Evolutionary conservation across 768 basidiomycete genomes (phyloP).

Genomic region (Tubosaeta sp.): DNA sequence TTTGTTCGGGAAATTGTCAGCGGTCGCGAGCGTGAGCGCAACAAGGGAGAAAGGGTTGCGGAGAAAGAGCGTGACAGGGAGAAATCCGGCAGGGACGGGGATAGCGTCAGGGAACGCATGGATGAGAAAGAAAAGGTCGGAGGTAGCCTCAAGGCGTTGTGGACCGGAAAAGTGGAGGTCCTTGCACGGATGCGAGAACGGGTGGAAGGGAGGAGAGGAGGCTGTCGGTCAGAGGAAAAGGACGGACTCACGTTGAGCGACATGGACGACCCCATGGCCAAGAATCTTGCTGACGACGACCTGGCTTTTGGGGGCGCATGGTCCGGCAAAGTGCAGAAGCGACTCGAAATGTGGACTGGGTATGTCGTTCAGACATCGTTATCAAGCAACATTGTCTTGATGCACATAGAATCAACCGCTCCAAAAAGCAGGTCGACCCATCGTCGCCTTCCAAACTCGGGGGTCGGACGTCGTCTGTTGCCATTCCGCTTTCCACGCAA

Average conservation of each 20-base stretch:
- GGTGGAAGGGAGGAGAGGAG: conserved; percentile 15
- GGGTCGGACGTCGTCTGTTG: conserved; percentile 24
- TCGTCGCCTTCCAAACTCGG: conserved; percentile 20
- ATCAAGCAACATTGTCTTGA: conserved; percentile 3
- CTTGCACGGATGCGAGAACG: conserved; percentile 28
- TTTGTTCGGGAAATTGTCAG: conserved; percentile 46
- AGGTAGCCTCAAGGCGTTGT: conserved; percentile 32
- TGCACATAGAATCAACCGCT: conserved; percentile 30
- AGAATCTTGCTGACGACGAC: conserved; percentile 29
- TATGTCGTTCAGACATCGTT: conserved; percentile 22
- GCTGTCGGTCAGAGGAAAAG: conserved; percentile 18
- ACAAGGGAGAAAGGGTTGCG: conserved; percentile 26
- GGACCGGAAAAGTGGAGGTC: conserved; percentile 30
- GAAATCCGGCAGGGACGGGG: conserved; percentile 32
- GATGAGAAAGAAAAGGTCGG: conserved; percentile 34
- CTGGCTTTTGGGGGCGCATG: conserved; percentile 33
- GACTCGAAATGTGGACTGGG: conserved; percentile 48
- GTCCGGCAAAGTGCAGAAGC: conserved; percentile 42
- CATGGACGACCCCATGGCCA: conserved; percentile 23
- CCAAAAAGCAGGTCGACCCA: conserved; percentile 28
- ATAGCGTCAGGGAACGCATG: conserved; percentile 26
- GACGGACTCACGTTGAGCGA: conserved; percentile 30
- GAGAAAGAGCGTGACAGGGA: conserved; percentile 36
- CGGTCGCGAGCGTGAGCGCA: conserved; percentile 28
- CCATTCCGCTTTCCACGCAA: conserved; percentile 31